Conservation (phyloP, 208 protist species). For the Crithidia sp. region DNA sequence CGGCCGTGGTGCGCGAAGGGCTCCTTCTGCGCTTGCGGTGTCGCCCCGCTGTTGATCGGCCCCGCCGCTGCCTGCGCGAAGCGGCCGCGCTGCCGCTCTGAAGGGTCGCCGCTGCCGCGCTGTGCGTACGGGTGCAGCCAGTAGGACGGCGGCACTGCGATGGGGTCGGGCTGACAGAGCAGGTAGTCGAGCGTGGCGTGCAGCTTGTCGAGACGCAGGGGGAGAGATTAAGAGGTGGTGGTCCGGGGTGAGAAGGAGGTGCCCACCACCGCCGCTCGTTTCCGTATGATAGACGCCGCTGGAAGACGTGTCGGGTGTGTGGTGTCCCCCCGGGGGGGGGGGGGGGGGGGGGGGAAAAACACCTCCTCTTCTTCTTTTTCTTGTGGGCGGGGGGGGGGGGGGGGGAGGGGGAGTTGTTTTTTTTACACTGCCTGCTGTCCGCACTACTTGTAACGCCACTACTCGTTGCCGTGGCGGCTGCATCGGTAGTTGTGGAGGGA, state of each 20-base stretch:
- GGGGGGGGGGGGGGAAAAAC: too few relatives aligned
- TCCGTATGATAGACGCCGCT: constrained; percentile 7
- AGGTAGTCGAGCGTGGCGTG: constrained; percentile 50
- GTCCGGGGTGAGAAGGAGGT: constrained; percentile 24
- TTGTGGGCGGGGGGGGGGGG: too few relatives aligned
- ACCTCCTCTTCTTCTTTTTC: too few relatives aligned
- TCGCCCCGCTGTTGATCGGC: background rate
- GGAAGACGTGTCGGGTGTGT: background rate
- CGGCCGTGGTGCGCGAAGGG: constrained; percentile 5
- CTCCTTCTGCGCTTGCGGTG: background rate
- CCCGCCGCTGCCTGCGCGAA: background rate
- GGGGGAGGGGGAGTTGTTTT: too few relatives aligned
- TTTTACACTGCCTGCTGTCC: too few relatives aligned
- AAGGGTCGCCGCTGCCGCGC: constrained; percentile 1
- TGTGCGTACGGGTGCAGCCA: constrained; percentile 33
- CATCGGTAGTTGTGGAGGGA: too few relatives aligned
- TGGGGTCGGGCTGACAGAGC: constrained; percentile 51
- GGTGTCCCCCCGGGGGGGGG: background rate
- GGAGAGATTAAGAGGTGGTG: constrained; percentile 43
- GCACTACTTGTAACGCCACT: background rate
- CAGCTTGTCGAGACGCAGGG: constrained; percentile 56
- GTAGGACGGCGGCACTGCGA: constrained; percentile 31
- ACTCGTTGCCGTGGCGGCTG: too few relatives aligned
- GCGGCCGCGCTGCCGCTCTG: background rate
- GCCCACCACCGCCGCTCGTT: constrained; percentile 18